A percentile compares a stretch with the other conserved stretches of the same genome.
Conservation (phyloP, 805 yeast genomes). For the Crinitomyces ghanaensis region DNA sequence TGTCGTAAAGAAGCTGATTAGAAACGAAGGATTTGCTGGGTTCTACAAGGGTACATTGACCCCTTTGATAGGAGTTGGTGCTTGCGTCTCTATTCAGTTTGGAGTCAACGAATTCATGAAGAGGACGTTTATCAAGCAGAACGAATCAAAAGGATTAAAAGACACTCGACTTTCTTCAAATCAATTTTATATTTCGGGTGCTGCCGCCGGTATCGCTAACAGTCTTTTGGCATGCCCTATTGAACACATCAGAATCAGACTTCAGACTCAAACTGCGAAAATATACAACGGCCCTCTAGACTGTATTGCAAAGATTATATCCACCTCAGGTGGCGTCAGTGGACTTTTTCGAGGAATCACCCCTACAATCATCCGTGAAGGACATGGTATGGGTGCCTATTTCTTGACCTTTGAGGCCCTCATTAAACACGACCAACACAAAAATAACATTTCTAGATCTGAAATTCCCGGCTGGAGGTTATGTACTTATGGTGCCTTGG, state of each 20-base stretch:
- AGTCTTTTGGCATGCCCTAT: slow-evolving; percentile 86
- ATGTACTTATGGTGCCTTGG: slow-evolving; percentile 78
- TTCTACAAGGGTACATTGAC: slow-evolving; percentile 92
- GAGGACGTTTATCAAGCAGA: slow-evolving; percentile 45
- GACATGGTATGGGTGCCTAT: slow-evolving; percentile 75
- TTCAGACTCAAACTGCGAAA: slow-evolving; percentile 75
- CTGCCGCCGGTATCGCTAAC: slow-evolving; percentile 87
- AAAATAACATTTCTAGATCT: slow-evolving; percentile 38
- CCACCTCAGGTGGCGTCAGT: slow-evolving; percentile 37
- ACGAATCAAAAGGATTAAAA: slow-evolving; percentile 28
- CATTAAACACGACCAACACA: slow-evolving; percentile 51
- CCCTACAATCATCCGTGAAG: slow-evolving; percentile 78
- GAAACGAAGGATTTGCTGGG: slow-evolving; percentile 74
- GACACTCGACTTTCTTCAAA: slow-evolving; percentile 34
- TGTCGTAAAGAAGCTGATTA: slow-evolving; percentile 58
- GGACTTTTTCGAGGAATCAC: slow-evolving; percentile 71
- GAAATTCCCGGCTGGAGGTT: slow-evolving; percentile 82
- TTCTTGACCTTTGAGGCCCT: slow-evolving; percentile 87
- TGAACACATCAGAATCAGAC: slow-evolving; percentile 86
- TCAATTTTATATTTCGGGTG: slow-evolving; percentile 76
- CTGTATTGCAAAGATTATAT: slow-evolving; percentile 47
- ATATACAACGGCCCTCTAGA: slow-evolving; percentile 66
- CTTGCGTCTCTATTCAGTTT: slow-evolving; percentile 92
- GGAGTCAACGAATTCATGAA: slow-evolving; percentile 94
- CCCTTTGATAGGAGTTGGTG: slow-evolving; percentile 91